phyloP scores from a whole-genome alignment of 176 grass and related monocot species.

The Zoysia pacifica region DNA sequence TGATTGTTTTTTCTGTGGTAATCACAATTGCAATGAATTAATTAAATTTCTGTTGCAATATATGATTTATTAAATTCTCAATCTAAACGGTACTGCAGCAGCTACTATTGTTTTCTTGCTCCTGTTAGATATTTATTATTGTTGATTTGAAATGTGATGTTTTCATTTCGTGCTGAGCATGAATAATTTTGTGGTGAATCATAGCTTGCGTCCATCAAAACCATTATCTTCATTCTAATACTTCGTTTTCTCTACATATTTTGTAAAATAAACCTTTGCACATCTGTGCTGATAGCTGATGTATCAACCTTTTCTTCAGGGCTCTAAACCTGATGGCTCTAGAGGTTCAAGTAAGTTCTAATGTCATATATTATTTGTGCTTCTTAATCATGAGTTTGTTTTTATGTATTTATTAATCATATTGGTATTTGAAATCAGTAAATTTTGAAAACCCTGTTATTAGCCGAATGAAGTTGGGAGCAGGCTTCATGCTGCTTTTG shows the following conservation, averaged over 20 bases:
- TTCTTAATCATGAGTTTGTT: not conserved
- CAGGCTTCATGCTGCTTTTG: not conserved
- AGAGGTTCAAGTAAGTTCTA: constrained; percentile 74
- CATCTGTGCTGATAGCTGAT: constrained; percentile 27
- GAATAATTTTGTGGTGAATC: not conserved
- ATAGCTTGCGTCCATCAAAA: constrained; percentile 3
- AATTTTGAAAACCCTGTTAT: not conserved
- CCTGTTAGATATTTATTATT: not conserved
- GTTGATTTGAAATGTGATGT: not conserved
- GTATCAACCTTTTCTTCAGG: constrained; percentile 47
- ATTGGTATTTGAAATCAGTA: not conserved
- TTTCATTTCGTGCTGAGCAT: not conserved
- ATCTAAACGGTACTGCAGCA: not conserved
- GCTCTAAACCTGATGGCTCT: constrained; percentile 60
- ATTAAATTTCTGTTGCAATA: constrained; percentile 1
- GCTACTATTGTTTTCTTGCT: not conserved
- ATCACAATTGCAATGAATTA: not conserved
- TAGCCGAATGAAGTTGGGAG: not conserved
- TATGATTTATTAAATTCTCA: not conserved
- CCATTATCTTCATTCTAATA: not conserved
- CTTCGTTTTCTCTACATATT: not conserved
- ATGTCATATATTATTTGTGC: not conserved
- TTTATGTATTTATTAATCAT: too few species aligned
- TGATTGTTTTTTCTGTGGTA: not conserved
- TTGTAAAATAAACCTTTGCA: constrained; percentile 14